Percentiles rank a stretch among this genome's conserved stretches.
Conservation (phyloP, 331 rosid genomes). For the Quercus phellos region DNA sequence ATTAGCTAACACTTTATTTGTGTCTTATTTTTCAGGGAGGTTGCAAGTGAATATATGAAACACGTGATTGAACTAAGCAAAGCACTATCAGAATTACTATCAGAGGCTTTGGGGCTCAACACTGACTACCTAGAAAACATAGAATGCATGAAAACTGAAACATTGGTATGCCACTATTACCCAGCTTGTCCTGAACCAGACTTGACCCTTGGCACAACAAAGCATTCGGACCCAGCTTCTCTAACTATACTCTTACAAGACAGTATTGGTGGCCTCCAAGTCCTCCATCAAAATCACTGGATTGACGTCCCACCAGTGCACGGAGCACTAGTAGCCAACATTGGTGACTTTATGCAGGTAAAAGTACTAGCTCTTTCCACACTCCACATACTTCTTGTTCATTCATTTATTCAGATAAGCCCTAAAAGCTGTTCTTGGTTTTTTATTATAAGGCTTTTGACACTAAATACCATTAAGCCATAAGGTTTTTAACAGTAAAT, state of each 20-base stretch:
- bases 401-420: background rate
- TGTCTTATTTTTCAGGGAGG: slow-evolving; percentile 32
- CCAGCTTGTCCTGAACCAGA: slow-evolving; percentile 82
- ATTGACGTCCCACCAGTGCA: slow-evolving; percentile 49
- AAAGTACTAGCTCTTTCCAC: background rate
- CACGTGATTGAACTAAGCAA: slow-evolving; percentile 39
- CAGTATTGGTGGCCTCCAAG: slow-evolving; percentile 71
- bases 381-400: background rate
- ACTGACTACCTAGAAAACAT: slow-evolving; percentile 40
- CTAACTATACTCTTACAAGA: slow-evolving; percentile 72
- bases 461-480: too few relatives aligned
- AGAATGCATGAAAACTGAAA: slow-evolving; percentile 62
- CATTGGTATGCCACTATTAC: slow-evolving; percentile 66
- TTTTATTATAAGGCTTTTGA: too few relatives aligned
- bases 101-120: slow-evolving; percentile 62
- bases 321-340: slow-evolving; percentile 59
- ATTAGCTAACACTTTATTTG: background rate
- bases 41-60: slow-evolving; percentile 47
- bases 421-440: too few relatives aligned
- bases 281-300: slow-evolving; percentile 64
- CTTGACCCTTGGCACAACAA: slow-evolving; percentile 59
- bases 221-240: slow-evolving; percentile 74
- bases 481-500: too few relatives aligned
- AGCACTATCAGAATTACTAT: slow-evolving; percentile 42
- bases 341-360: slow-evolving; percentile 84